phyloP scores from a whole-genome alignment of 2,329 filamentous ascomycete genomes.

The Nigrospora sphaerica region DNA sequence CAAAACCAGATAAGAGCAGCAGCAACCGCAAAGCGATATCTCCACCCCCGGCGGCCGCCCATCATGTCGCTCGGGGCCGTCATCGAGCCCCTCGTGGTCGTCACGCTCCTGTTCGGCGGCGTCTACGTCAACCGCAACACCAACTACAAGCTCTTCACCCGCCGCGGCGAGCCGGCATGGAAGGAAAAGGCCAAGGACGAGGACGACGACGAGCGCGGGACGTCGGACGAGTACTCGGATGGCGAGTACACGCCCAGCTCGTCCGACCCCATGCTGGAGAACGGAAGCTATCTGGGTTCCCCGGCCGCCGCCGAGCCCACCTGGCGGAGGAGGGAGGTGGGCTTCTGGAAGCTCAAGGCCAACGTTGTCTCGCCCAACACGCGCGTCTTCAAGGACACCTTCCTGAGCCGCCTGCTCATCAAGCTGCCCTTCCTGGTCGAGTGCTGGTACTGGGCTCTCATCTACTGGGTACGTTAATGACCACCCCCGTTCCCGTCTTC shows the following conservation, averaged over 20 bases:
- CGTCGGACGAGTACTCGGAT: neutral
- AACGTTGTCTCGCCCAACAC: slow-evolving; percentile 56
- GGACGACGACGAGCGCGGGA: neutral
- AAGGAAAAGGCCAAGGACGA: slow-evolving; percentile 2
- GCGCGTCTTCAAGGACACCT: slow-evolving; percentile 47
- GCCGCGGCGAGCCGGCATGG: neutral
- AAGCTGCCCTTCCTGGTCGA: slow-evolving; percentile 68
- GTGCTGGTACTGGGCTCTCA: slow-evolving; percentile 70
- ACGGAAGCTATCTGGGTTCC: slow-evolving; percentile 21
- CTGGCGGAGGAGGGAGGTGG: slow-evolving; percentile 7
- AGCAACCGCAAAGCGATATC: too few relatives aligned
- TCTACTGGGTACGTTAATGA: slow-evolving; percentile 59
- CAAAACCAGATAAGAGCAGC: too few relatives aligned
- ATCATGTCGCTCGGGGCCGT: slow-evolving; percentile 32
- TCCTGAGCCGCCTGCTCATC: slow-evolving; percentile 56
- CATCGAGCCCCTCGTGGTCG: slow-evolving; percentile 33
- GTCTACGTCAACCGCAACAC: slow-evolving; percentile 35
- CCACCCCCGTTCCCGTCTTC: neutral
- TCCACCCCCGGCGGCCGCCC: too few relatives aligned
- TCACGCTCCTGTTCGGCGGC: slow-evolving; percentile 35
- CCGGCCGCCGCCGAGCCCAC: slow-evolving; percentile 16
- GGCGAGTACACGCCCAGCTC: slow-evolving; percentile 6
- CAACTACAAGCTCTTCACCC: slow-evolving; percentile 18
- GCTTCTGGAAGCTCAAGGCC: slow-evolving; percentile 34
- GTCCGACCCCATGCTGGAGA: slow-evolving; percentile 41